Percentiles rank a stretch among this genome's conserved stretches.
Evolutionary conservation across 129 eudicot species (phyloP).

Genomic region (Centaurea solstitialis): DNA sequence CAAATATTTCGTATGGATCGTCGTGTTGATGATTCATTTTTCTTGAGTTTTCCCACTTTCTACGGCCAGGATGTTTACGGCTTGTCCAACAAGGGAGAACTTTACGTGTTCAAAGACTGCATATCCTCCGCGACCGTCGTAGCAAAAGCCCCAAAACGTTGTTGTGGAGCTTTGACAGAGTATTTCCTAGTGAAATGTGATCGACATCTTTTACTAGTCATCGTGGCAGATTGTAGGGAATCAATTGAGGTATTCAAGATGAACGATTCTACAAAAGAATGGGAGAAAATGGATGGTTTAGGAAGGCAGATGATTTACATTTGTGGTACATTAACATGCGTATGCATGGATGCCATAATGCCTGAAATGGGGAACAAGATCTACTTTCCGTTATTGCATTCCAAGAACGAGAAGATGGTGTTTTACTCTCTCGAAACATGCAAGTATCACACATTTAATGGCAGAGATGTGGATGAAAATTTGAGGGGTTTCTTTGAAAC

Average conservation of each 20-base stretch:
- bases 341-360: too few relatives aligned
- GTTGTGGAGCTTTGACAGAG: background rate
- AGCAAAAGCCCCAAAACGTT: background rate
- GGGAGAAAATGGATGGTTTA: slow-evolving; percentile 20
- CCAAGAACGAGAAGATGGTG: too few relatives aligned
- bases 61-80: slow-evolving; percentile 1
- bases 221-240: slow-evolving; percentile 2
- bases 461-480: too few relatives aligned
- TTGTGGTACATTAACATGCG: background rate
- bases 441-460: too few relatives aligned
- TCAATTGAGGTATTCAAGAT: slow-evolving; percentile 21
- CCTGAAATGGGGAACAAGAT: too few relatives aligned
- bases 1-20: background rate
- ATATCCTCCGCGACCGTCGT: background rate
- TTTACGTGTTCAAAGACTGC: background rate
- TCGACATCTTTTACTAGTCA: slow-evolving; percentile 12
- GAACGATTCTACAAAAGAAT: background rate
- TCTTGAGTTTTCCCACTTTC: background rate
- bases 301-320: slow-evolving; percentile 25
- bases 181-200: slow-evolving; percentile 16
- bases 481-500: too few relatives aligned
- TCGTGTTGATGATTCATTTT: background rate
- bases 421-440: too few relatives aligned
- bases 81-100: background rate
- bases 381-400: too few relatives aligned